phyloP scores from a whole-genome alignment of 1,284 basidiomycete species.

The Leucoagaricus sp. region DNA sequence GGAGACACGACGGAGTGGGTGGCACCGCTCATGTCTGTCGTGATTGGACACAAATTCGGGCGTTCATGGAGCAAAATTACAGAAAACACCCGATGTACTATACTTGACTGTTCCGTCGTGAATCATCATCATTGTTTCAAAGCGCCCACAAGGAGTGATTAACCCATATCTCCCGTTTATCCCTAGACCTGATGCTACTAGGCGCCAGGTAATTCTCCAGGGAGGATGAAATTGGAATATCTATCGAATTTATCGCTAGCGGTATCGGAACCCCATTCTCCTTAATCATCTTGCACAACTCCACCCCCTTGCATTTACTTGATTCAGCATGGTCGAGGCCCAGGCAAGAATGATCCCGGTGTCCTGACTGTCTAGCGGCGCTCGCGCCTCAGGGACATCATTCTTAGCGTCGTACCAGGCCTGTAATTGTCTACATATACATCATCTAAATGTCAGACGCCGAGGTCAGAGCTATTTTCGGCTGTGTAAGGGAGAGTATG shows the following conservation, averaged over 20 bases:
- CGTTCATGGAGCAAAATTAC: constrained; percentile 22
- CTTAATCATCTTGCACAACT: too few species aligned
- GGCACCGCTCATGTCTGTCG: constrained; percentile 13
- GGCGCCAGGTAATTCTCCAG: not conserved
- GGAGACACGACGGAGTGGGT: not conserved
- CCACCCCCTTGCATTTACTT: too few species aligned
- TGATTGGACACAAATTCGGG: constrained; percentile 17
- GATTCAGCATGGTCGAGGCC: not conserved
- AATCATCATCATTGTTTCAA: not conserved
- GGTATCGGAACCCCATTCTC: too few species aligned
- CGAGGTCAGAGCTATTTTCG: not conserved
- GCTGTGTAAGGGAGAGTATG: not conserved
- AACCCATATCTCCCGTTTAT: not conserved
- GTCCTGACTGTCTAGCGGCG: too few species aligned
- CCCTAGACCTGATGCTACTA: too few species aligned
- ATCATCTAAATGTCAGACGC: too few species aligned
- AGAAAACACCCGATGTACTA: not conserved
- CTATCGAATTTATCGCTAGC: too few species aligned
- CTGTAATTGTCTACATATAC: too few species aligned
- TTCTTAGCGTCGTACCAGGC: too few species aligned
- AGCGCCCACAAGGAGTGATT: not conserved
- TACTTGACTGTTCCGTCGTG: not conserved
- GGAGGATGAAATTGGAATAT: too few species aligned
- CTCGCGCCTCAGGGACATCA: constrained; percentile 1
- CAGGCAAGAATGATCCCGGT: too few species aligned